Conservation (phyloP, 352 stramenopile genomes). For the Pythium biforme region DNA sequence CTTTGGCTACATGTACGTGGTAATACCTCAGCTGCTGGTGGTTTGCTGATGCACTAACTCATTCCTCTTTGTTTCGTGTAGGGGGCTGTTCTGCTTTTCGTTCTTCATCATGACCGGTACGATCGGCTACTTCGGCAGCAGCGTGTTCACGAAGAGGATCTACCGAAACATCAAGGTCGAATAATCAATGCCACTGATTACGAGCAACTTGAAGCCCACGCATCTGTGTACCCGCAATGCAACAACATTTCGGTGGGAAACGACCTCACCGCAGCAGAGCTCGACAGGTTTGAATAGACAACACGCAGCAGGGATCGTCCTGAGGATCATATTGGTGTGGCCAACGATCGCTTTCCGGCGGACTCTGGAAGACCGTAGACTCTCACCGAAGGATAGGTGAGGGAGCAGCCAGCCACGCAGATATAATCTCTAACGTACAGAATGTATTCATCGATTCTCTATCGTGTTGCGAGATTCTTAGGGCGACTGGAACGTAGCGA, state of each 20-base stretch:
- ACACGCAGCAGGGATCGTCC: neutral
- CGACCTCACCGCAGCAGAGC: neutral
- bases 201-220: neutral
- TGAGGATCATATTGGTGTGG: too few species aligned
- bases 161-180: conserved; percentile 96
- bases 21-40: too few species aligned
- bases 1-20: conserved; percentile 97
- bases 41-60: neutral
- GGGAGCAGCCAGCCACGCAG: too few species aligned
- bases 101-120: conserved; percentile 94
- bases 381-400: conserved; percentile 8
- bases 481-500: conserved; percentile 27
- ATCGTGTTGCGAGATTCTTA: neutral
- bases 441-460: conserved; percentile 15
- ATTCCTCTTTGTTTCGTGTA: conserved; percentile 29
- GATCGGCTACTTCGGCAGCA: conserved; percentile 90
- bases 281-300: conserved; percentile 12
- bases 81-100: conserved; percentile 88
- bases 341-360: too few species aligned
- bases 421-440: conserved; percentile 2
- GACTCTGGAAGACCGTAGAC: neutral
- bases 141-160: conserved; percentile 93
- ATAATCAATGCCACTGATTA: conserved; percentile 35
- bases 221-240: neutral
- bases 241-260: neutral